Evolutionary conservation across 2,329 filamentous ascomycete genomes (phyloP).

Genomic region (Pseudogymnoascus sp.): DNA sequence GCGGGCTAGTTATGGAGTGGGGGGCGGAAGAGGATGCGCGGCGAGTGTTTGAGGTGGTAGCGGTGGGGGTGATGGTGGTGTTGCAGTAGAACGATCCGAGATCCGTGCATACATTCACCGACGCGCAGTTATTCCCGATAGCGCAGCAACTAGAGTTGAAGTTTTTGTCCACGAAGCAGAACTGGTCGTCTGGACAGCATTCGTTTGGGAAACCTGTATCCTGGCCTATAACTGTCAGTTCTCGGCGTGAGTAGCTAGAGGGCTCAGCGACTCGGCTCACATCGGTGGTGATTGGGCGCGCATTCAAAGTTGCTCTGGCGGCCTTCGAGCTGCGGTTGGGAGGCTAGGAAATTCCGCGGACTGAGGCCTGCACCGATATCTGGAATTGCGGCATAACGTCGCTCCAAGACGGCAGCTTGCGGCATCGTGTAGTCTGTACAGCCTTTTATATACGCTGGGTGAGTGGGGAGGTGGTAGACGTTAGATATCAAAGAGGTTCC

Average conservation of each 20-base stretch:
- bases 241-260: neutral
- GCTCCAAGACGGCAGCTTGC: neutral
- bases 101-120: neutral
- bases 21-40: slow-evolving; percentile 27
- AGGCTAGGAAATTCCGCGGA: slow-evolving; percentile 21
- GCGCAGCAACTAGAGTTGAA: slow-evolving; percentile 35
- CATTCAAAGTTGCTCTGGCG: slow-evolving; percentile 17
- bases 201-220: slow-evolving; percentile 32
- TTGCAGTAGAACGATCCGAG: neutral
- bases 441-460: neutral
- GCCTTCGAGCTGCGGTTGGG: slow-evolving; percentile 11
- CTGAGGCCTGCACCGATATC: slow-evolving; percentile 16
- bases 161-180: slow-evolving; percentile 37
- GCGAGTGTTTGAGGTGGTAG: slow-evolving; percentile 18
- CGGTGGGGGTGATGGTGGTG: neutral
- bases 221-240: neutral
- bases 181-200: slow-evolving; percentile 38
- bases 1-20: slow-evolving; percentile 29
- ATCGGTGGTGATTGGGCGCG: slow-evolving; percentile 20
- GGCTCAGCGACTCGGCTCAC: slow-evolving; percentile 14
- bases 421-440: neutral
- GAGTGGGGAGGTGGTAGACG: neutral
- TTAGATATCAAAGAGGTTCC: neutral
- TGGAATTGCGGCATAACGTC: neutral
- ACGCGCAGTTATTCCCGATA: slow-evolving; percentile 33